Conservation (phyloP, 495 filamentous ascomycete species). For the Bombardia bombarda region DNA sequence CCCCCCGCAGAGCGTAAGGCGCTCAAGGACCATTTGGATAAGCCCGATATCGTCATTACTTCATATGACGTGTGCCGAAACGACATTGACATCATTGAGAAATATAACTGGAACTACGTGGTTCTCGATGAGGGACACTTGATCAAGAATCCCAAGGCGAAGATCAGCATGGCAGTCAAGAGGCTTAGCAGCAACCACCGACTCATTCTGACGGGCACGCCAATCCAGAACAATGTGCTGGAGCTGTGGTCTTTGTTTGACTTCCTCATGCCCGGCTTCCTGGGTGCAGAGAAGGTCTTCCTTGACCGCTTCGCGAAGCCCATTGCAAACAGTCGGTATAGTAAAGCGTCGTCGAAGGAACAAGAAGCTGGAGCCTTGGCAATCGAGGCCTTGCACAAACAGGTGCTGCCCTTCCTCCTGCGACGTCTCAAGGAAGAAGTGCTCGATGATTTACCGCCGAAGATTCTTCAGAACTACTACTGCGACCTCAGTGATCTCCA, state of each 20-base stretch:
- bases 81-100: slow-evolving; percentile 74
- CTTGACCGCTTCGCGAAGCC: slow-evolving; percentile 95
- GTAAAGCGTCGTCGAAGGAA: slow-evolving; percentile 95
- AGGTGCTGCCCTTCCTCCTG: slow-evolving; percentile 92
- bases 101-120: slow-evolving; percentile 91
- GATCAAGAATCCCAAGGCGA: slow-evolving; percentile 96
- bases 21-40: slow-evolving; percentile 56
- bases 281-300: slow-evolving; percentile 98
- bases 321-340: slow-evolving; percentile 87
- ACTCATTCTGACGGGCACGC: slow-evolving; percentile 90
- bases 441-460: slow-evolving; percentile 89
- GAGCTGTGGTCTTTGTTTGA: slow-evolving; percentile 97
- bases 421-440: slow-evolving; percentile 97
- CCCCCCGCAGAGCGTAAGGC: slow-evolving; percentile 69
- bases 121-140: slow-evolving; percentile 96
- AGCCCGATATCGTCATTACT: slow-evolving; percentile 87
- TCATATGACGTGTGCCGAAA: slow-evolving; percentile 97
- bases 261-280: slow-evolving; percentile 97
- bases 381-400: slow-evolving; percentile 95
- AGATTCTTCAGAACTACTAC: slow-evolving; percentile 99
- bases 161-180: slow-evolving; percentile 88
- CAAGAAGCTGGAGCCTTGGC: slow-evolving; percentile 94
- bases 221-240: slow-evolving; percentile 96
- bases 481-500: slow-evolving; percentile 96
- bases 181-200: slow-evolving; percentile 82